phyloP scores from a whole-genome alignment of 75 land plant genomes.

The Cunninghamia lanceolata region DNA sequence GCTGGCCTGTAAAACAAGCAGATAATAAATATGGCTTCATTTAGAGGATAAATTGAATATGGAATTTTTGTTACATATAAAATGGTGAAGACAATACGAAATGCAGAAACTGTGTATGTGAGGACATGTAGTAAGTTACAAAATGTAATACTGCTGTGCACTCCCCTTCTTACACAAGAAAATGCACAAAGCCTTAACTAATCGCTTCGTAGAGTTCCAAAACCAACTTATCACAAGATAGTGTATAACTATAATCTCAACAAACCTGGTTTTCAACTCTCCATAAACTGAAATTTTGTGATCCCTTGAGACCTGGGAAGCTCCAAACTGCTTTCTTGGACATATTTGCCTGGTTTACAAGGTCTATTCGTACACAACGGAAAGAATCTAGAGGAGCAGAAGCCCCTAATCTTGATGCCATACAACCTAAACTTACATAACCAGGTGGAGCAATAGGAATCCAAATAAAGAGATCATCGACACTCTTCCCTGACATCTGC shows the following conservation, averaged over 20 bases:
- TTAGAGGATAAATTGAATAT: not conserved
- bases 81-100: not conserved
- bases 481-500: constrained; percentile 60
- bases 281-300: constrained; percentile 91
- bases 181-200: not conserved
- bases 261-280: constrained; percentile 95
- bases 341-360: constrained; percentile 72
- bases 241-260: not conserved
- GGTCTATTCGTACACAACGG: constrained; percentile 95
- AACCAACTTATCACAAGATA: not conserved
- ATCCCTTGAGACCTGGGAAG: constrained; percentile 50
- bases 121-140: not conserved
- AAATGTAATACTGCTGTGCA: not conserved
- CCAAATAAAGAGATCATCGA: constrained; percentile 87
- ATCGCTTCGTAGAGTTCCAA: not conserved
- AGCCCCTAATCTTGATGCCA: constrained; percentile 69
- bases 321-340: constrained; percentile 63
- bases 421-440: constrained; percentile 82
- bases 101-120: not conserved
- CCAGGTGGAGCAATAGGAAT: constrained; percentile 95
- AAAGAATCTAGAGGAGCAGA: constrained; percentile 46
- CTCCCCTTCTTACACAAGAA: not conserved
- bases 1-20: constrained; percentile 53
- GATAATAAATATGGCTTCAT: not conserved
- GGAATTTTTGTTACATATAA: not conserved